A percentile compares a stretch with the other conserved stretches of the same genome.
Evolutionary conservation across 495 filamentous ascomycete species (phyloP).

Genomic region (Penicillium macrosclerotiorum): DNA sequence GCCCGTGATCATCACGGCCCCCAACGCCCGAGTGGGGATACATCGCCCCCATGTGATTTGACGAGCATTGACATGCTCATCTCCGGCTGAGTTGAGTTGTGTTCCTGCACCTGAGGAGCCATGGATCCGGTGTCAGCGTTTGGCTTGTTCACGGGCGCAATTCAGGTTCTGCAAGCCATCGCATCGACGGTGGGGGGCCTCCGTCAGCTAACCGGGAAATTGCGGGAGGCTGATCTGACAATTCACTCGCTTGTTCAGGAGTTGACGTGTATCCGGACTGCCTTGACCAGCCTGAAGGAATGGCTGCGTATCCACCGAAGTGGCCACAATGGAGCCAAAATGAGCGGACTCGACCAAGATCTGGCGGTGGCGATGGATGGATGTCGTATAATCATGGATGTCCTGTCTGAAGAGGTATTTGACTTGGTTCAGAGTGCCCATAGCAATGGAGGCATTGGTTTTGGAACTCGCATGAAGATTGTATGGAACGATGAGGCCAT

Average conservation of each 20-base stretch:
- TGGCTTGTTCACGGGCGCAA: conserved; percentile 26
- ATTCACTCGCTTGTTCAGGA: conserved; percentile 41
- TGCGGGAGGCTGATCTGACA: conserved; percentile 39
- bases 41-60: conserved; percentile 9
- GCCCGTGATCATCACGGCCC: conserved; percentile 1
- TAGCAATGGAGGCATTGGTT: conserved; percentile 11
- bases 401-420: conserved; percentile 38
- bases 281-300: conserved; percentile 41
- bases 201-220: conserved; percentile 35
- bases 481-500: conserved; percentile 47
- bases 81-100: background rate
- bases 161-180: conserved; percentile 33
- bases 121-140: conserved; percentile 37
- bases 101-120: background rate
- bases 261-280: conserved; percentile 37
- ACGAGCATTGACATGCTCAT: background rate
- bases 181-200: conserved; percentile 34
- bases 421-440: conserved; percentile 25
- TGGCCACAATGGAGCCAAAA: conserved; percentile 20
- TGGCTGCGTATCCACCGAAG: conserved; percentile 30
- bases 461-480: conserved; percentile 26
- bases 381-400: conserved; percentile 39
- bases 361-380: conserved; percentile 42
- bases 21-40: background rate
- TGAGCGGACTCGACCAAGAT: conserved; percentile 28